Evolutionary conservation across 2,329 filamentous ascomycete genomes (phyloP), one percentile per base, ranked within the genome.

Genomic region (Parafenestella ontariensis): DNA sequence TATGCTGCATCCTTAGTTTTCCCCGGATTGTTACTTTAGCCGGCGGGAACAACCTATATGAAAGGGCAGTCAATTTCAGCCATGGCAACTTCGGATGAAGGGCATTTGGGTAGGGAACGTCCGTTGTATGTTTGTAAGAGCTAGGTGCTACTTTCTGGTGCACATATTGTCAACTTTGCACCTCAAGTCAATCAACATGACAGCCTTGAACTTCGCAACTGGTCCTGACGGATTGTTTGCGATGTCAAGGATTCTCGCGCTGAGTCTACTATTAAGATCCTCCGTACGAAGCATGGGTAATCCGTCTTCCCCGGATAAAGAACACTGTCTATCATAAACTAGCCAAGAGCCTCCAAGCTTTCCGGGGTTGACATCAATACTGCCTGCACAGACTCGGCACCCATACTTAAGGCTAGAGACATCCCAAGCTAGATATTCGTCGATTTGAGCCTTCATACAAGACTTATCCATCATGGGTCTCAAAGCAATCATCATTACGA

Each of bases 301-400:
- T 15, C 37, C 21, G 21, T 24, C 17, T 49, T 17, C 48, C 56
- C 55, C 62, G 65, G 62, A 49, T 60, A 63, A 64, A 59, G 49
- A 44, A 49, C 40, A 33, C 47, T 54, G 54, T 70, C 46, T 68
- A 69, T 59, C 49, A 61, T 62, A 64, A 65, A 69, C 66, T 55
- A 64, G 68, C 68, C 67, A 71, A 71, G 68, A 61, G 41, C 31
- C 42, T 52, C 59, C 54, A 67, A 62, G 56, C 52, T 59, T 52
- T 40, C 46, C 33, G 34, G 28, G 47, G 49, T 46, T 46, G 47
- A 45, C 48, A 23, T 41, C 31, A 36, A 53, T 17, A 48, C 39
- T 29, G 39, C 33, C 15, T 40, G n/a, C 23, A 23, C 15, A 26
- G 21, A 9, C 44, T 53, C 34, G 49, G 46, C 47, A 28, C 18